phyloP scores from a whole-genome alignment of 129 eudicot species.

The Solidago caesia region DNA sequence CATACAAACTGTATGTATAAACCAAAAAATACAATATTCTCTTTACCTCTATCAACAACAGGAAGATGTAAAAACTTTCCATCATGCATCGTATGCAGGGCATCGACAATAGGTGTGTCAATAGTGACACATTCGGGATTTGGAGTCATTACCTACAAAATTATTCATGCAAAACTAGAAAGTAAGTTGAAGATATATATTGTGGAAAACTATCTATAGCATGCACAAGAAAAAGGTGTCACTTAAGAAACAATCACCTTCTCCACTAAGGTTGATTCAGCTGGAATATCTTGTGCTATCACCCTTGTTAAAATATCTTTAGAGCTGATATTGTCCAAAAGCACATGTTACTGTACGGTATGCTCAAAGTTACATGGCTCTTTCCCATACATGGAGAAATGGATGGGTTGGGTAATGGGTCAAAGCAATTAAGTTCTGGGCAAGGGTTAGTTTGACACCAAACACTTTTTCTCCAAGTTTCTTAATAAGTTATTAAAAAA shows the following conservation, averaged over 20 bases:
- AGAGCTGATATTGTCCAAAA: constrained; percentile 43
- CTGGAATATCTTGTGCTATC: constrained; percentile 79
- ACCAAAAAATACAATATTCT: constrained; percentile 8
- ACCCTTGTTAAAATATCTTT: constrained; percentile 88
- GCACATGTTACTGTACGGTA: neutral
- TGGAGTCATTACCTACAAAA: constrained; percentile 89
- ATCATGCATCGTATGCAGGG: constrained; percentile 96
- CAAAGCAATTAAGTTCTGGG: neutral
- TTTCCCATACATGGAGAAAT: neutral
- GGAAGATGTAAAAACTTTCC: constrained; percentile 97
- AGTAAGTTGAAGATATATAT: neutral
- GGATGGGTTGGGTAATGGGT: neutral
- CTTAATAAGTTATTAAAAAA: neutral
- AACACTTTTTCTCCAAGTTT: neutral
- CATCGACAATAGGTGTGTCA: constrained; percentile 97
- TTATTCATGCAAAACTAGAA: constrained; percentile 11
- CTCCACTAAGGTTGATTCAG: constrained; percentile 85
- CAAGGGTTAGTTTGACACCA: neutral
- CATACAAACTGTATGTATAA: neutral
- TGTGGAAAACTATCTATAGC: neutral
- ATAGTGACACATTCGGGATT: constrained; percentile 91
- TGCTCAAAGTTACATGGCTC: neutral
- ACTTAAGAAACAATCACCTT: constrained; percentile 46
- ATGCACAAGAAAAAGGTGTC: neutral
- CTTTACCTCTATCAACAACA: constrained; percentile 83